Percentiles rank a stretch among this genome's conserved stretches.
Conservation (phyloP, 805 yeast species). For the Sungouiozyma ichnusensis region DNA sequence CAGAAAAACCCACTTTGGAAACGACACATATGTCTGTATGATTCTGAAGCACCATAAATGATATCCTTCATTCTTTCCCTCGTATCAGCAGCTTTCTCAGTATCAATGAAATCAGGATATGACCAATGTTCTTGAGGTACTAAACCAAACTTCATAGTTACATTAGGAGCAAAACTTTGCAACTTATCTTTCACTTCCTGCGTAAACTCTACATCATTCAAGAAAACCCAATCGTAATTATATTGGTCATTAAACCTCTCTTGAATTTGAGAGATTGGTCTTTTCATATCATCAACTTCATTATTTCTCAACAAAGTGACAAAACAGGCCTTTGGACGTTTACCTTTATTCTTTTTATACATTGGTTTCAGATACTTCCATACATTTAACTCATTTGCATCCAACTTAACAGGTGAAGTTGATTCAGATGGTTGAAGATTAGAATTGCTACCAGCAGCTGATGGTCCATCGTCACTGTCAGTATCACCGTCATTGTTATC, state of each 20-base stretch:
- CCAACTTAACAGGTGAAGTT: background rate
- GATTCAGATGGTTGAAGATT: no score
- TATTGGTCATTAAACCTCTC: slow-evolving; percentile 67
- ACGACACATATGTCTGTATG: slow-evolving; percentile 87
- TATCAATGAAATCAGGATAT: slow-evolving; percentile 72
- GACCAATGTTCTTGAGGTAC: slow-evolving; percentile 81
- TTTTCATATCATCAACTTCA: slow-evolving; percentile 48
- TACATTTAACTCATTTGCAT: background rate
- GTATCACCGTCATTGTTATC: background rate
- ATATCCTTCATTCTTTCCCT: slow-evolving; percentile 44
- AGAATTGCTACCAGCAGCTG: no score
- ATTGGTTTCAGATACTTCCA: background rate
- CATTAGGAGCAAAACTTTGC: slow-evolving; percentile 41
- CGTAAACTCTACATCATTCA: slow-evolving; percentile 69
- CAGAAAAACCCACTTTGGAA: slow-evolving; percentile 79
- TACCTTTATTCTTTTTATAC: slow-evolving; percentile 6
- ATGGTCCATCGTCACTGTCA: no score
- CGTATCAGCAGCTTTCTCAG: slow-evolving; percentile 51
- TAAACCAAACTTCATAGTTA: slow-evolving; percentile 58
- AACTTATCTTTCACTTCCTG: slow-evolving; percentile 57
- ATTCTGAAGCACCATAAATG: slow-evolving; percentile 63
- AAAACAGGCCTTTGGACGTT: slow-evolving; percentile 26
- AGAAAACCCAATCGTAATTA: slow-evolving; percentile 87
- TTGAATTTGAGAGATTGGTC: slow-evolving; percentile 60
- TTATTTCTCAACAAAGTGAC: slow-evolving; percentile 60